Conservation (phyloP, 108 stramenopile species). For the Cyclotella cryptica region DNA sequence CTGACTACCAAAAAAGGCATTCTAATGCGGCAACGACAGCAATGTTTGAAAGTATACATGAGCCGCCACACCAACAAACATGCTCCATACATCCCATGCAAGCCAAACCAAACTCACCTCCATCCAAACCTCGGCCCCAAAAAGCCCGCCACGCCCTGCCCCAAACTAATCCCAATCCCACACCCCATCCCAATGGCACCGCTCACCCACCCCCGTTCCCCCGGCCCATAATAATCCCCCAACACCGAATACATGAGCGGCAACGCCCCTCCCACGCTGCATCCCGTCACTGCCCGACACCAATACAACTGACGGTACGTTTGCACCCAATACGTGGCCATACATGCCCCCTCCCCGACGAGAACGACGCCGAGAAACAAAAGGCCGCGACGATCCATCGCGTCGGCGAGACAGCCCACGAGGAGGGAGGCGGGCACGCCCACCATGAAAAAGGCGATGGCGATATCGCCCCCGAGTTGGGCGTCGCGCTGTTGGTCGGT, state of each 20-base stretch:
- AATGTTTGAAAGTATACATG: too few species aligned
- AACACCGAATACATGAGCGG: slow-evolving; percentile 87
- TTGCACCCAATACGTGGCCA: slow-evolving; percentile 67
- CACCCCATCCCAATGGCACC: slow-evolving; percentile 76
- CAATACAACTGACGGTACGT: slow-evolving; percentile 77
- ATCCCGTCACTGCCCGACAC: slow-evolving; percentile 84
- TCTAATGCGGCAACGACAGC: neutral
- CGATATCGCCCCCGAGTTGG: slow-evolving; percentile 86
- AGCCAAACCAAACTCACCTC: slow-evolving; percentile 39
- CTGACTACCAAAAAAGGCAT: slow-evolving; percentile 82
- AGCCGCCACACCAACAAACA: too few species aligned
- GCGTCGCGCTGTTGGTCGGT: slow-evolving; percentile 74
- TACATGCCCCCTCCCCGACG: slow-evolving; percentile 85
- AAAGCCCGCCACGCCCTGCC: slow-evolving; percentile 81
- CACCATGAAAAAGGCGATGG: slow-evolving; percentile 83
- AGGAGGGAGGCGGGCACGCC: slow-evolving; percentile 79
- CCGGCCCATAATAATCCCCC: slow-evolving; percentile 77
- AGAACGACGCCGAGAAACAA: slow-evolving; percentile 74
- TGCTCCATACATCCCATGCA: neutral
- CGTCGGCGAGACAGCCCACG: slow-evolving; percentile 64
- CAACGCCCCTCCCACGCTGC: slow-evolving; percentile 81
- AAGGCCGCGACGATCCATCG: slow-evolving; percentile 33
- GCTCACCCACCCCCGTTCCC: slow-evolving; percentile 70
- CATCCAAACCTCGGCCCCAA: slow-evolving; percentile 83
- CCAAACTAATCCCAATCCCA: slow-evolving; percentile 73